Evolutionary conservation across 1,284 basidiomycete genomes (phyloP), one percentile per base, ranked within the genome.

Genomic region (Coriolopsis trogii): DNA sequence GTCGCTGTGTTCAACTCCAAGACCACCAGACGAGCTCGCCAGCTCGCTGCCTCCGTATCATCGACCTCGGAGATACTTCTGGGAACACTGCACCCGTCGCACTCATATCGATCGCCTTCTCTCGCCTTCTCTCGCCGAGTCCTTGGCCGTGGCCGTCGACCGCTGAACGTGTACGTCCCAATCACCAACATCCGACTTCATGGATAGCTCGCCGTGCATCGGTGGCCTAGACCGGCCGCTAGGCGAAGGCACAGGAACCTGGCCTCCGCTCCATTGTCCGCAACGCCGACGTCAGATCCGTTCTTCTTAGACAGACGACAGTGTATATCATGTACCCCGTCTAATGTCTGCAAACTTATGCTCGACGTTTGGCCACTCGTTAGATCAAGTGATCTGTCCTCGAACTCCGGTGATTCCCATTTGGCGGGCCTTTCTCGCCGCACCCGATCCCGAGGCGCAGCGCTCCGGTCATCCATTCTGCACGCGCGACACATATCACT

Each of bases 241-340:
- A 44, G 41, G 26, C 49, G 46, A n/a, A 51, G 49, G 45, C 52
- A 50, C 46, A 50, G 46, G 48, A 50, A 55, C n/a, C 49, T 18
- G 41, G 21, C 38, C 24, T 23, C 18, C 28, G 36, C 33, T 34
- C 41, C 29, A 25, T 41, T 29, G 25, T 21, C 23, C 46, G 20
- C 38, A 45, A 36, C 47, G 31, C 21, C 41, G 33, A 26, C 43
- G 42, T 41, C 47, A 49, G 40, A 21, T 42, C 43, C 51, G 45
- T 30, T 47, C 56, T 52, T 42, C 45, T 53, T 25, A 53, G 55
- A 38, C 39, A 49, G 52, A 59, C 57, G 48, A 43, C 50, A 36
- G 33, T 31, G 21, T 16, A 23, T 20, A 23, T 24, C 31, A 16
- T 33, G 12, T 26, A 42, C 25, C 25, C 6, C 37, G 9, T 39